Conservation (phyloP, 176 grass and related monocot genomes). For the Cymbopogon citratus region DNA sequence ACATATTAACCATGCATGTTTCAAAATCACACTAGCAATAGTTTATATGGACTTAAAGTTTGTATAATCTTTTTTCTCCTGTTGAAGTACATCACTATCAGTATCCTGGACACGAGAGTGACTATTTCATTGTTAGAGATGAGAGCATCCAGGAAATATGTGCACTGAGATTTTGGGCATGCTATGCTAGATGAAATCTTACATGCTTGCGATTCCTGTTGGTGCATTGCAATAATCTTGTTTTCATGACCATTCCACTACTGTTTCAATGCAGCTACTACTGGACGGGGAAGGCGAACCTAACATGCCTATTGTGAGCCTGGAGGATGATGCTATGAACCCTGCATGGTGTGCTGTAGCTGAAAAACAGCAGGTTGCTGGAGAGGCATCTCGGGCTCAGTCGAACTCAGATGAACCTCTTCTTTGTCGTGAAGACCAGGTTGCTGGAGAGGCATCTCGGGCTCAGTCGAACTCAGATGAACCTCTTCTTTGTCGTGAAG, state of each 20-base stretch:
- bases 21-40: neutral
- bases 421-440: constrained; percentile 49
- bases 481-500: constrained; percentile 53
- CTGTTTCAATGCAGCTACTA: neutral
- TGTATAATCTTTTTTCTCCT: constrained; percentile 3
- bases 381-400: constrained; percentile 11
- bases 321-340: constrained; percentile 36
- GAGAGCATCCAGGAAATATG: neutral
- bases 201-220: neutral
- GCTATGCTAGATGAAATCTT: neutral
- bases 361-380: constrained; percentile 32
- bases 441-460: constrained; percentile 21
- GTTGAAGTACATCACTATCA: neutral
- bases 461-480: constrained; percentile 31
- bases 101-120: neutral
- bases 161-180: neutral
- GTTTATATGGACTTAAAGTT: neutral
- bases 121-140: neutral
- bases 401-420: constrained; percentile 45
- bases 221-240: neutral
- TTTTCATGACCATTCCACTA: neutral
- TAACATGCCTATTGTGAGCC: constrained; percentile 23
- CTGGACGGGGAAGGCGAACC: constrained; percentile 8
- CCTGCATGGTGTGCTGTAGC: constrained; percentile 38
- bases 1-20: neutral